Evolutionary conservation across 495 filamentous ascomycete species (phyloP).

Genomic region (Tricharina praecox): DNA sequence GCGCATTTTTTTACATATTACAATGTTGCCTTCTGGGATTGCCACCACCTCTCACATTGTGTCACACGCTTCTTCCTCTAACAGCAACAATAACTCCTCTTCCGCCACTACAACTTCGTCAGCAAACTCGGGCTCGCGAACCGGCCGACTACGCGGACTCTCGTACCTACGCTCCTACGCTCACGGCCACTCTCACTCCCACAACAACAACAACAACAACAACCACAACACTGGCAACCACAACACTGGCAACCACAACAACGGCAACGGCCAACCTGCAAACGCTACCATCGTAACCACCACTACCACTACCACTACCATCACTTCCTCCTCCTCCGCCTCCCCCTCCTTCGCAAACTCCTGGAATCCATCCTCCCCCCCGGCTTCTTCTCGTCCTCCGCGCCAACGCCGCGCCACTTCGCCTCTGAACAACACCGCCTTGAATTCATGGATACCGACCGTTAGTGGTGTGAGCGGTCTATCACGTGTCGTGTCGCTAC

Average conservation of each 20-base stretch:
- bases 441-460: conserved; percentile 31
- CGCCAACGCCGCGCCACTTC: conserved; percentile 21
- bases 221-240: conserved; percentile 4
- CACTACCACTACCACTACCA: not conserved
- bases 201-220: conserved; percentile 21
- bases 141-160: conserved; percentile 22
- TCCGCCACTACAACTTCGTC: conserved; percentile 3
- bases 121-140: conserved; percentile 6
- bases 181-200: conserved; percentile 17
- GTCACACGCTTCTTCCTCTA: too few species aligned
- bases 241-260: not conserved
- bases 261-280: not conserved
- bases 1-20: too few species aligned
- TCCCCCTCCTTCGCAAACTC: not conserved
- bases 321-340: not conserved
- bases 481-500: conserved; percentile 27
- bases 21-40: not conserved
- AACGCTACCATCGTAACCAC: not conserved
- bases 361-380: not conserved
- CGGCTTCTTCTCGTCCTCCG: conserved; percentile 6
- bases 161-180: conserved; percentile 24
- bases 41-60: not conserved
- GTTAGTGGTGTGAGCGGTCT: conserved; percentile 30
- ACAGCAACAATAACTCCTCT: not conserved
- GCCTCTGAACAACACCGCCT: conserved; percentile 23